A percentile compares a stretch with the other conserved stretches of the same genome.
Conservation (phyloP, 208 protist species). For the Endotrypanum monterogeii region DNA sequence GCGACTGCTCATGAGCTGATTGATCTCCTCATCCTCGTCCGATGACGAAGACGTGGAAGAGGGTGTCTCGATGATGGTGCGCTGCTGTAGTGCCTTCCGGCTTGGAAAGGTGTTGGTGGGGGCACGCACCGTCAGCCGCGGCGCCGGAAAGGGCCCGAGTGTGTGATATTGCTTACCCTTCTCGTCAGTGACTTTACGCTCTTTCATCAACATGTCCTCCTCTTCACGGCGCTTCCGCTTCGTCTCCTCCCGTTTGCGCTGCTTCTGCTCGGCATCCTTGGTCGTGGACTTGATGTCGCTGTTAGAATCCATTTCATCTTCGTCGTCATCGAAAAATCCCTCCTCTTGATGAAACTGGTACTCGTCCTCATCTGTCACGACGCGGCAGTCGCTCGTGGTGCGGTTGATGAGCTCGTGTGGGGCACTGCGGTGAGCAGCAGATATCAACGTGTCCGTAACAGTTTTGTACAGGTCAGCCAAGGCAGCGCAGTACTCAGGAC, state of each 20-base stretch:
- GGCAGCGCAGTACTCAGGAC: constrained; percentile 62
- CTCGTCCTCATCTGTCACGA: constrained; percentile 88
- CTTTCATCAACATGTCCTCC: constrained; percentile 86
- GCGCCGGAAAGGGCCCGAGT: constrained; percentile 72
- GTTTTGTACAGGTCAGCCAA: constrained; percentile 83
- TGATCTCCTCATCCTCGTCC: constrained; percentile 56
- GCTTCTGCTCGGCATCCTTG: constrained; percentile 62
- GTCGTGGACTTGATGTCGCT: constrained; percentile 54
- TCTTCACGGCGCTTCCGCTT: constrained; percentile 78
- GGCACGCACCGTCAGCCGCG: constrained; percentile 74
- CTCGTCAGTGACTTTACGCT: constrained; percentile 85
- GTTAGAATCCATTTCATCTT: constrained; percentile 64
- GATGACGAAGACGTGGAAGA: constrained; percentile 72
- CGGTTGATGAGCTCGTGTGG: constrained; percentile 88
- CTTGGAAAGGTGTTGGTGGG: constrained; percentile 76
- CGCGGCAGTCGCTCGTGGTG: constrained; percentile 56
- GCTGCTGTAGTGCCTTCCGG: constrained; percentile 83
- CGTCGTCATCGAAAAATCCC: constrained; percentile 80
- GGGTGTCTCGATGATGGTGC: constrained; percentile 62
- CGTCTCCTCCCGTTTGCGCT: constrained; percentile 76
- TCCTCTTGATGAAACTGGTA: constrained; percentile 71
- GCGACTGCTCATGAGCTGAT: constrained; percentile 31
- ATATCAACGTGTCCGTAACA: constrained; percentile 82
- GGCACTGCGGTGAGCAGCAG: constrained; percentile 71
- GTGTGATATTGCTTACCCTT: constrained; percentile 76